phyloP scores from a whole-genome alignment of 2,329 filamentous ascomycete genomes.

The Claviceps fusiformis region DNA sequence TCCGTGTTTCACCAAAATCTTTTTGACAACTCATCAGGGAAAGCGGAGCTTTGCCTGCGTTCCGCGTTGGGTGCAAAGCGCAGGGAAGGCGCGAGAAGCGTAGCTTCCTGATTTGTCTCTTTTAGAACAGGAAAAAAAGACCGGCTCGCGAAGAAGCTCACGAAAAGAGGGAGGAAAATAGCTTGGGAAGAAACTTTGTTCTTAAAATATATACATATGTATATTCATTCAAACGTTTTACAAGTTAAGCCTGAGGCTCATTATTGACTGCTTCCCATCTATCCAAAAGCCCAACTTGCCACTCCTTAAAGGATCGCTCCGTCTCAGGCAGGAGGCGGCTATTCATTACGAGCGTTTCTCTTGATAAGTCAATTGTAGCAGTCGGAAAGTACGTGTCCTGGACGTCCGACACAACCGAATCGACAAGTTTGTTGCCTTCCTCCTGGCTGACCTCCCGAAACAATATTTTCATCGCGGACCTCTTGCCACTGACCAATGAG shows the following conservation, averaged over 20 bases:
- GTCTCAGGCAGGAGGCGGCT: slow-evolving; percentile 37
- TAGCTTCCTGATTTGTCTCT: too few species aligned
- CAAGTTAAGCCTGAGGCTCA: neutral
- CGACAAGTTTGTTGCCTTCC: slow-evolving; percentile 35
- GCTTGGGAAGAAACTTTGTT: too few species aligned
- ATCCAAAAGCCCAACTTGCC: slow-evolving; percentile 51
- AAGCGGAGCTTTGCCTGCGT: too few species aligned
- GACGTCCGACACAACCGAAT: slow-evolving; percentile 39
- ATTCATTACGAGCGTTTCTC: slow-evolving; percentile 30
- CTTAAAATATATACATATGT: too few species aligned
- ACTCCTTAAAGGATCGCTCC: slow-evolving; percentile 48
- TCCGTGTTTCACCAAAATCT: too few species aligned
- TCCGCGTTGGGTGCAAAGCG: too few species aligned
- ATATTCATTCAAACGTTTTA: too few species aligned
- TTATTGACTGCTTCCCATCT: slow-evolving; percentile 15
- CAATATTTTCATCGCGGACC: slow-evolving; percentile 38
- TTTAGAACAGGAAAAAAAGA: too few species aligned
- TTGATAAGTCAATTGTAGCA: slow-evolving; percentile 33
- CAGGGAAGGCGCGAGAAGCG: too few species aligned
- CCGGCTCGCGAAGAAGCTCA: too few species aligned
- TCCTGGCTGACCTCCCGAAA: slow-evolving; percentile 29
- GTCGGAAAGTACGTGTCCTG: slow-evolving; percentile 44
- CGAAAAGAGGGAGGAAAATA: too few species aligned
- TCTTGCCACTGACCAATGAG: slow-evolving; percentile 17
- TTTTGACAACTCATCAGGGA: too few species aligned